Evolutionary conservation across 2,329 filamentous ascomycete species (phyloP).

Genomic region (Botrytis galanthina): DNA sequence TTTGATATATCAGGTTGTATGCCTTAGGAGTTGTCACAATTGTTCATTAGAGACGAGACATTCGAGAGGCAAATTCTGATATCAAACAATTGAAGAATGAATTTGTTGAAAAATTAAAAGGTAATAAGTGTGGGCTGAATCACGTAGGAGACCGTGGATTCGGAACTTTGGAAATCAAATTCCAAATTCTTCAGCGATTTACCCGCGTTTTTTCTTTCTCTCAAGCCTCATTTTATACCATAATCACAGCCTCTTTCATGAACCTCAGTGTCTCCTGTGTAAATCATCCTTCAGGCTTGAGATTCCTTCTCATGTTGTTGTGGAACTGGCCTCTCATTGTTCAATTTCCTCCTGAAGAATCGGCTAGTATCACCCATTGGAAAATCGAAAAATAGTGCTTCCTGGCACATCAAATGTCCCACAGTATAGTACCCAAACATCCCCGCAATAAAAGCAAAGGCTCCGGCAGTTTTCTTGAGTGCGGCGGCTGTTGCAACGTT

Average conservation of each 20-base stretch:
- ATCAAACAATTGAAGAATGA: no score
- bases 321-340: background rate
- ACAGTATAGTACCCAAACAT: slow-evolving; percentile 48
- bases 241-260: background rate
- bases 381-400: slow-evolving; percentile 40
- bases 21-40: no score
- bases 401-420: slow-evolving; percentile 44
- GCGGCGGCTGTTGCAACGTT: slow-evolving; percentile 37
- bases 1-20: no score
- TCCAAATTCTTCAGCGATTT: background rate
- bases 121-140: no score
- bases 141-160: no score
- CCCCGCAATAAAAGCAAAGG: slow-evolving; percentile 38
- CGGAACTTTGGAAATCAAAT: background rate
- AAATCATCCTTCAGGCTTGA: background rate
- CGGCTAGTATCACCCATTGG: slow-evolving; percentile 45
- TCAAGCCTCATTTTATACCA: background rate
- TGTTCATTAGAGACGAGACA: no score
- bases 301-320: background rate
- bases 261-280: background rate
- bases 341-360: slow-evolving; percentile 41
- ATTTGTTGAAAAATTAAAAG: no score
- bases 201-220: background rate
- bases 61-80: no score
- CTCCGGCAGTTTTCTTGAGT: slow-evolving; percentile 27